Base-by-base conservation (phyloP, 1,284 basidiomycete genomes). In the Rhodotorula sp. region DNA sequence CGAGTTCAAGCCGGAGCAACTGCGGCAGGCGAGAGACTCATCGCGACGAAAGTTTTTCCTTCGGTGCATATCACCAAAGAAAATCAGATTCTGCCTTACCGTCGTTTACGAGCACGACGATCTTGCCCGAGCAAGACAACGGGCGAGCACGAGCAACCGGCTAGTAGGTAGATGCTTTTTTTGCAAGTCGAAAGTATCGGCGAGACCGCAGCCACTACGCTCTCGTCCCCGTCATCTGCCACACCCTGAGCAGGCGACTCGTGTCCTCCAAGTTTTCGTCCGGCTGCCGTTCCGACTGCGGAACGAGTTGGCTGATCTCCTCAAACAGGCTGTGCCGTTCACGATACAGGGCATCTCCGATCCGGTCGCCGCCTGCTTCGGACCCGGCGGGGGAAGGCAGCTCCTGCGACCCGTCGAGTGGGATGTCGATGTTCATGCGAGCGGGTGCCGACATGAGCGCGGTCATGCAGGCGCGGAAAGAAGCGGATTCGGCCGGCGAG, bases 391-490 rank as follows among this genome's bases (percentile, higher is more conserved):
- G 52, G 21, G 7, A n/a, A n/a, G 39, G 58, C 26, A 61, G 39
- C 52, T n/a, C 47, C 52, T 26, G 10, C 46, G n/a, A 59, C 51
- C 49, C 62, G 16, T 47, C 60, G 39, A 63, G 48, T 23, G 58
- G 23, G 5, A 68, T 65, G 20, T 76, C 72, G 63, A 65, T 54
- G 58, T 75, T 75, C 62, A 71, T 61, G 14, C 26, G 16, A 1
- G 70, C 57, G 1, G 73, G 72, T 63, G 78, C 71, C 10, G 77
- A 63, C 16, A 79, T 71, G 18, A 82, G 72, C 29, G 78, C 75
- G 43, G 78, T 70, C 80, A 82, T 81, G 72, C 81, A 80, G 7
- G 71, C 64, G 8, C 80, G 76, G 76, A 82, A 82, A 15, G 77
- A 70, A 16, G 71, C 52, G 18, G 78, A 77, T 65, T 82, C 81